These are phyloP conservation scores for Saturnispora zaruensis DNA, from an alignment of 805 yeast species.

Conservation along the genomic window DNA sequence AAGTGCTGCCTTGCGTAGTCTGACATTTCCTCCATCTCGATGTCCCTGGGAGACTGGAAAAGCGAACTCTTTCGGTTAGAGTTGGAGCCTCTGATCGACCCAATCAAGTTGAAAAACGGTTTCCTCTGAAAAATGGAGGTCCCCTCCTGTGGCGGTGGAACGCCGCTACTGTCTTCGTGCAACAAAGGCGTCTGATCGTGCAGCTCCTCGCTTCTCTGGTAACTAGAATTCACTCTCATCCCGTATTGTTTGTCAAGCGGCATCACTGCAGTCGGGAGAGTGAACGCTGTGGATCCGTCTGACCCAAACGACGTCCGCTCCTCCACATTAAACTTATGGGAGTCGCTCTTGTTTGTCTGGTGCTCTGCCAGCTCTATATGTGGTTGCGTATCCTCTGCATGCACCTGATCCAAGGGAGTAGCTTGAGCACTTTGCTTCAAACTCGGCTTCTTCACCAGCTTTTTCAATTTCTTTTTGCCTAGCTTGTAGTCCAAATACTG, in stretches of 20 bases:
- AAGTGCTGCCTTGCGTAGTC: constrained; percentile 42
- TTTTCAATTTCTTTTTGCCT: constrained; percentile 34
- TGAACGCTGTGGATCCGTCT: neutral
- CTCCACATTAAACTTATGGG: neutral
- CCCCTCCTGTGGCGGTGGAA: neutral
- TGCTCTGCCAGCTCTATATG: neutral
- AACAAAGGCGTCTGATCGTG: neutral
- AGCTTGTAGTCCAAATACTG: constrained; percentile 66
- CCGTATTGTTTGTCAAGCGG: neutral
- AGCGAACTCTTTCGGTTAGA: neutral
- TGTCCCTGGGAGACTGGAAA: neutral
- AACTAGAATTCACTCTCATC: neutral
- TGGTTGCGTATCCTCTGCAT: neutral
- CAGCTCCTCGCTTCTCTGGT: neutral
- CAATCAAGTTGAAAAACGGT: neutral
- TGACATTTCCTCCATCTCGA: constrained; percentile 27
- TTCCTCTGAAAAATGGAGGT: neutral
- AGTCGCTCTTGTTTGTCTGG: neutral
- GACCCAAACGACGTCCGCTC: neutral
- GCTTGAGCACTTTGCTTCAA: neutral
- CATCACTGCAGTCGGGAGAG: neutral
- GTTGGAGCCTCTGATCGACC: neutral
- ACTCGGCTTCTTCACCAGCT: constrained; percentile 16
- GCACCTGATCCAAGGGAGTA: neutral
- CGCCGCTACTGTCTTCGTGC: no score